Evolutionary conservation across 106 monocot species (phyloP), one percentile per base, ranked within the genome.

Genomic region (Narthecium ossifragum): DNA sequence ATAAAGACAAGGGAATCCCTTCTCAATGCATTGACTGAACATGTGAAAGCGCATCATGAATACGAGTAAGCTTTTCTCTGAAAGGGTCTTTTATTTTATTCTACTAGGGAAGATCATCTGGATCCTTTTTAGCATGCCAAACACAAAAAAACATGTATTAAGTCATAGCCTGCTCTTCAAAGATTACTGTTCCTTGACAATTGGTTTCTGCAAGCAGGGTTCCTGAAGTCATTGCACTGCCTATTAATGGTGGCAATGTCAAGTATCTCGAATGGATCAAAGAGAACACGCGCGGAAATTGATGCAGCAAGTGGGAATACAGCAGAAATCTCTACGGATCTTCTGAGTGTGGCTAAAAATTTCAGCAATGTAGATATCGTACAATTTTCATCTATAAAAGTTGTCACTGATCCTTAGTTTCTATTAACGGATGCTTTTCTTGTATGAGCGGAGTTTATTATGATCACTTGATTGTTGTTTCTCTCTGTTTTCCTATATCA

Each of bases 191-290:
- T n/a, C n/a, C n/a, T n/a, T n/a, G n/a, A n/a, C n/a, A n/a, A n/a
- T n/a, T n/a, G n/a, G n/a, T n/a, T n/a, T n/a, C n/a, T n/a, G n/a
- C n/a, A n/a, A n/a, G n/a, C n/a, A n/a, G n/a, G n/a, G n/a, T 86
- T 64, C 96, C 96, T 9, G 96, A 90, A 62, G 96, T 96, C 37
- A 87, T 90, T 34, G 73, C 86, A 0, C 24, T 96, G 63, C 90
- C 86, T 22, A 90, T 90, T 21, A 81, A 41, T 23, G 96, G 90
- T 21, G 96, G 96, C 11, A 90, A 84, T 48, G 40, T 31, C 21
- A 81, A 90, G 73, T 96, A 90, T 57, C 78, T 96, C 0, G 86
- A 86, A 55, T 90, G 90, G 96, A 75, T 96, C 55, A 90, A 86
- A 70, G 81, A 74, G 70, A 96, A 58, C 62, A 90, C 96, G 4